These are phyloP conservation scores for Vitis cinerea DNA, from an alignment of 164 flowering plant species.

Conservation along the genomic window DNA sequence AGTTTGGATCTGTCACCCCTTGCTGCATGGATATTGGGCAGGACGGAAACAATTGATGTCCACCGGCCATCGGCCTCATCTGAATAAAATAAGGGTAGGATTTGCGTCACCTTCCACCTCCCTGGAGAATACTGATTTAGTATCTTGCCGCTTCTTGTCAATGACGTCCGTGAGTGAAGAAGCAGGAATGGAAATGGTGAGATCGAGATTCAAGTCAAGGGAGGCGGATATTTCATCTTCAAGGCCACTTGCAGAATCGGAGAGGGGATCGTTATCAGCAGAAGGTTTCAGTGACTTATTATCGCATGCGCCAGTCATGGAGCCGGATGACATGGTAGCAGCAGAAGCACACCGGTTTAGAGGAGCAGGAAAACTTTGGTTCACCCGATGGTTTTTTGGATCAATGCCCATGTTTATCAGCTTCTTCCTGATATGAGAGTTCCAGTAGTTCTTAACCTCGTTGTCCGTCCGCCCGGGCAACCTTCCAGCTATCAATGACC, in stretches of 20 bases:
- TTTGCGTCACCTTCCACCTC: too few species aligned
- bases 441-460: constrained; percentile 28
- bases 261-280: too few species aligned
- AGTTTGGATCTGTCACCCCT: too few species aligned
- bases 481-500: constrained; percentile 29
- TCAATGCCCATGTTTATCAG: constrained; percentile 19
- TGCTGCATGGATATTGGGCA: too few species aligned
- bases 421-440: constrained; percentile 17
- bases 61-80: too few species aligned
- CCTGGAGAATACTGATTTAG: too few species aligned
- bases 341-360: constrained; percentile 1
- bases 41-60: too few species aligned
- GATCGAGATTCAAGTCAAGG: constrained; percentile 12
- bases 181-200: constrained; percentile 12
- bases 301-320: too few species aligned
- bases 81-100: too few species aligned
- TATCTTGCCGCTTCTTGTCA: too few species aligned
- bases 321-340: neutral
- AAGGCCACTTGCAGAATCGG: constrained; percentile 1
- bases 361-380: constrained; percentile 6
- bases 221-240: neutral
- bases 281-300: too few species aligned
- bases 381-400: constrained; percentile 16
- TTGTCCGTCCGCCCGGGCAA: constrained; percentile 22
- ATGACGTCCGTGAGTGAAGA: neutral